phyloP scores from a whole-genome alignment of 164 flowering plant genomes.

The Akebia trifoliata region DNA sequence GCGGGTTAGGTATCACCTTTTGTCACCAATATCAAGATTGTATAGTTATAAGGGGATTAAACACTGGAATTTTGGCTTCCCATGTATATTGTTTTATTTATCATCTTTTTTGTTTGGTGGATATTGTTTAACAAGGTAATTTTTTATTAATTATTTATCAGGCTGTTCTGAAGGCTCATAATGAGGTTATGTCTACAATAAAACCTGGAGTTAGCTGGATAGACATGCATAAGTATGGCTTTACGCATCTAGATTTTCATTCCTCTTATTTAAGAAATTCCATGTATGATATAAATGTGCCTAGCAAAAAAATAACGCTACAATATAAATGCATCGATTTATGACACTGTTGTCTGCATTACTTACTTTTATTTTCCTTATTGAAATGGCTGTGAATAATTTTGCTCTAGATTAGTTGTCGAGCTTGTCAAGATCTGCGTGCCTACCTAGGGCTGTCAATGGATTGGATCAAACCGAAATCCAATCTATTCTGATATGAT shows the following conservation, averaged over 20 bases:
- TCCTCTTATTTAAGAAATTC: not conserved
- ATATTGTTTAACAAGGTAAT: not conserved
- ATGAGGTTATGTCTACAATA: conserved; percentile 7
- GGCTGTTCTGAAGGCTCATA: conserved; percentile 14
- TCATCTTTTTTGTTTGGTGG: not conserved
- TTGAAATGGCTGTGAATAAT: no score
- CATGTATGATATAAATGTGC: no score
- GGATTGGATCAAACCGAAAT: no score
- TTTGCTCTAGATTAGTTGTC: no score
- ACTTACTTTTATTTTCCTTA: no score
- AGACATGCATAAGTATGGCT: conserved; percentile 11
- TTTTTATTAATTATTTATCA: not conserved
- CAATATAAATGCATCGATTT: no score
- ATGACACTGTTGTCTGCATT: no score
- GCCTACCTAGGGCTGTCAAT: no score
- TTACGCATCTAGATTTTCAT: not conserved
- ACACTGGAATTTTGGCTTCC: not conserved
- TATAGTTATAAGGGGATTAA: not conserved
- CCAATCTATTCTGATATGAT: no score
- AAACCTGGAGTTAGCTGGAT: conserved; percentile 10
- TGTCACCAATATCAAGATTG: not conserved
- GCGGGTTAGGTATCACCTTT: not conserved
- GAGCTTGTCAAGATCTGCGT: no score
- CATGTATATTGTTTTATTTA: no score
- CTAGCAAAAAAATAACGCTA: no score